phyloP scores from a whole-genome alignment of 139 green algal genomes.

The Tetradesmus obliquus region DNA sequence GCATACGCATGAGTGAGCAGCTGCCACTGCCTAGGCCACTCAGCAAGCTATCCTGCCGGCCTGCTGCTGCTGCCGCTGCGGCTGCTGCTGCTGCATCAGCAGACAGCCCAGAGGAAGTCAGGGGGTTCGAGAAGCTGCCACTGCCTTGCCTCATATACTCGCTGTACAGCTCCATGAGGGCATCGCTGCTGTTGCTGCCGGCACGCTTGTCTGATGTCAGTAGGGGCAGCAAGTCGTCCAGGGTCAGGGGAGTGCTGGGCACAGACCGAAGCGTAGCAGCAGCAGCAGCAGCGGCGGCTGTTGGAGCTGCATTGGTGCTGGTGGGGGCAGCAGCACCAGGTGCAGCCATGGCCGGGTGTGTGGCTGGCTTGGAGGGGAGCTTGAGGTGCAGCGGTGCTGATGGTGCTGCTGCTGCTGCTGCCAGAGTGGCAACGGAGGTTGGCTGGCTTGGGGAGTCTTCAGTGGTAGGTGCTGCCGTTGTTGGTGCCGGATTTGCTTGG shows the following conservation, averaged over 20 bases:
- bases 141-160: constrained; percentile 11
- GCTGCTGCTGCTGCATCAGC: too few relatives aligned
- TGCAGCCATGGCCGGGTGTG: neutral
- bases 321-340: neutral
- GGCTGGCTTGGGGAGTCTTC: neutral
- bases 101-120: neutral
- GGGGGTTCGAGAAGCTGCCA: neutral
- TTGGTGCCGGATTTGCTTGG: neutral
- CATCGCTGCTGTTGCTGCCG: constrained; percentile 26
- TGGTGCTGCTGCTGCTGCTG: neutral
- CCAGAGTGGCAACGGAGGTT: neutral
- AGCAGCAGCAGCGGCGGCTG: too few relatives aligned
- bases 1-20: neutral
- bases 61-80: neutral
- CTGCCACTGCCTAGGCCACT: neutral
- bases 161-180: constrained; percentile 5
- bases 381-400: neutral
- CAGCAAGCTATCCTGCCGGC: neutral
- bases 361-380: neutral
- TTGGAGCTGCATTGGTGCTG: too few relatives aligned
- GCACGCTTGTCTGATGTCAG: neutral
- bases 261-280: neutral
- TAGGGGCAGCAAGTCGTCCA: constrained; percentile 32
- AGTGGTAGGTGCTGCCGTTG: neutral
- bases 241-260: constrained; percentile 4